These are phyloP conservation scores for Taiwanofungus camphoratus DNA, from an alignment of 1,284 basidiomycete genomes.

Conservation along the genomic window DNA sequence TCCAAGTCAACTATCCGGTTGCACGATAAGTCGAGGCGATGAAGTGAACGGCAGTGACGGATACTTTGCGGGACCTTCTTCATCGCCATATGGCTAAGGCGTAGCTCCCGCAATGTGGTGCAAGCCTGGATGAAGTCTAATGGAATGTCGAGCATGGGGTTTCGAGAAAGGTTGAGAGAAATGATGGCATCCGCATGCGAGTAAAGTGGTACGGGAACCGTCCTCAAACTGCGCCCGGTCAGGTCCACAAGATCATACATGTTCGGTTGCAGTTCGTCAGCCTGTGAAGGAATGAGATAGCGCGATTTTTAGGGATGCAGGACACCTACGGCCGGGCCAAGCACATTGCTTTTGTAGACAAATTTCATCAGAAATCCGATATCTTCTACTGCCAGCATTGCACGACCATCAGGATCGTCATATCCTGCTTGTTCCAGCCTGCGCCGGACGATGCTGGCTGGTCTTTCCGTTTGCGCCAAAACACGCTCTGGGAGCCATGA, in stretches of 20 bases:
- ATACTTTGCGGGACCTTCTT: constrained; percentile 90
- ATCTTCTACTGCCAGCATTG: constrained; percentile 79
- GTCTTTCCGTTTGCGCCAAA: constrained; percentile 76
- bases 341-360: constrained; percentile 70
- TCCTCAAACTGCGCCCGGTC: constrained; percentile 77
- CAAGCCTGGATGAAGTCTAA: constrained; percentile 95
- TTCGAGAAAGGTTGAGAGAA: constrained; percentile 86
- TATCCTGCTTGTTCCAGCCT: constrained; percentile 91
- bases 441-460: constrained; percentile 80
- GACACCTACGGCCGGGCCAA: constrained; percentile 58
- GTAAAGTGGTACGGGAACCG: constrained; percentile 89
- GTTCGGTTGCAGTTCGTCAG: constrained; percentile 56
- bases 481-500: constrained; percentile 60
- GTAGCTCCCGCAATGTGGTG: constrained; percentile 77
- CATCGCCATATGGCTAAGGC: constrained; percentile 90
- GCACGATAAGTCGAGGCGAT: constrained; percentile 86
- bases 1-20: constrained; percentile 92
- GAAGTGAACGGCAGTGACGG: constrained; percentile 69
- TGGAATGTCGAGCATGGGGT: constrained; percentile 95
- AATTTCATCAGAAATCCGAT: constrained; percentile 87
- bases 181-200: constrained; percentile 83
- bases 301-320: not conserved
- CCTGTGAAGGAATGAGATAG: constrained; percentile 29
- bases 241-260: constrained; percentile 85
- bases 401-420: constrained; percentile 75